Percentiles rank a stretch among this genome's conserved stretches.
Evolutionary conservation across 768 basidiomycete species (phyloP).

Genomic region (Suillus weaverae): DNA sequence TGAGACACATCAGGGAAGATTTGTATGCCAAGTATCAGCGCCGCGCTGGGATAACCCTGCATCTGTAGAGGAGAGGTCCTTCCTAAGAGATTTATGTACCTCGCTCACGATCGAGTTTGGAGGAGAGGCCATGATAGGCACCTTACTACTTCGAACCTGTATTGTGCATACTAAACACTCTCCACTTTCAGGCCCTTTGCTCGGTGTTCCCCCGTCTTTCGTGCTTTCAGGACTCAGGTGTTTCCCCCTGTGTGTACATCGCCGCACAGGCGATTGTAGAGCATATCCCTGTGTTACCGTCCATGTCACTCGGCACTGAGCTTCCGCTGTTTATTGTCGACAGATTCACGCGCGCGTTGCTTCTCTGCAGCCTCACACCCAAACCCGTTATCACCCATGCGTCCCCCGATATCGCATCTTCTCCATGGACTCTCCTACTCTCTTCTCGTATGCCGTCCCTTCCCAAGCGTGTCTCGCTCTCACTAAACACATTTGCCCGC

Average conservation of each 20-base stretch:
- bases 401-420: slow-evolving; percentile 52
- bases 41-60: slow-evolving; percentile 32
- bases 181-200: slow-evolving; percentile 49
- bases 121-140: slow-evolving; percentile 69
- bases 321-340: slow-evolving; percentile 74
- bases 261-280: slow-evolving; percentile 61
- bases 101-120: slow-evolving; percentile 73
- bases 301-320: slow-evolving; percentile 55
- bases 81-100: slow-evolving; percentile 55
- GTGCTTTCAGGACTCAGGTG: slow-evolving; percentile 71
- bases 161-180: neutral
- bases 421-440: slow-evolving; percentile 76
- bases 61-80: slow-evolving; percentile 50
- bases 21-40: slow-evolving; percentile 44
- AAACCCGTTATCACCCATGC: slow-evolving; percentile 59
- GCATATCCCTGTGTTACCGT: slow-evolving; percentile 55
- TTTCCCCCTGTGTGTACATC: slow-evolving; percentile 62
- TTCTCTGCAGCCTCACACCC: slow-evolving; percentile 78
- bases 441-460: slow-evolving; percentile 55
- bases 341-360: slow-evolving; percentile 73
- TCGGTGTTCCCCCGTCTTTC: slow-evolving; percentile 74
- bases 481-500: neutral
- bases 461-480: neutral
- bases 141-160: slow-evolving; percentile 21
- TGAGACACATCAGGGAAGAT: slow-evolving; percentile 65